These are phyloP conservation scores for Talaromyces proteolyticus DNA, from an alignment of 495 filamentous ascomycete species.

Conservation along the genomic window DNA sequence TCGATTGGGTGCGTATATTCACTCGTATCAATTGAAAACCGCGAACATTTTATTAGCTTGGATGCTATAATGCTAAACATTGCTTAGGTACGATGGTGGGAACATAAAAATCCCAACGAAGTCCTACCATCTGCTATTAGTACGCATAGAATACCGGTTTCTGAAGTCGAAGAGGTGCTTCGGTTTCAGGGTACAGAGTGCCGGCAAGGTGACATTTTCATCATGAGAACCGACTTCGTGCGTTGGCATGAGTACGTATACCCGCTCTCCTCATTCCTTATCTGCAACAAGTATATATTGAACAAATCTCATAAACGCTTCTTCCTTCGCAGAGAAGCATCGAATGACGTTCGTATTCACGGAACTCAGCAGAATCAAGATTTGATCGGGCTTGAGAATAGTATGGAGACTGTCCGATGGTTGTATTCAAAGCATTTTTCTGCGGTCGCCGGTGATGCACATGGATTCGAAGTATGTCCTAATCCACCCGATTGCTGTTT, in stretches of 20 bases:
- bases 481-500: neutral
- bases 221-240: slow-evolving; percentile 4
- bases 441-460: slow-evolving; percentile 11
- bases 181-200: neutral
- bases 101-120: neutral
- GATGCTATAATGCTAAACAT: too few relatives aligned
- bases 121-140: neutral
- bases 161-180: slow-evolving; percentile 4
- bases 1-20: neutral
- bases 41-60: neutral
- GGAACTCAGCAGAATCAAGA: neutral
- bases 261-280: neutral
- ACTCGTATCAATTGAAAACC: too few relatives aligned
- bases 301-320: neutral
- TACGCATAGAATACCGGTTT: slow-evolving; percentile 3
- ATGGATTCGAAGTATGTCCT: slow-evolving; percentile 10
- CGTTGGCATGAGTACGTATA: neutral
- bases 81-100: neutral
- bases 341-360: neutral
- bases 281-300: too few relatives aligned
- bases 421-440: slow-evolving; percentile 8
- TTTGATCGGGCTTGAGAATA: neutral
- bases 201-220: slow-evolving; percentile 7
- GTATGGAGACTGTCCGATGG: slow-evolving; percentile 9
- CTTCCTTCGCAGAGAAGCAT: neutral